Percentiles rank a stretch among this genome's conserved stretches.
Evolutionary conservation across 1,284 basidiomycete genomes (phyloP).

Genomic region (Tausonia pullulans): DNA sequence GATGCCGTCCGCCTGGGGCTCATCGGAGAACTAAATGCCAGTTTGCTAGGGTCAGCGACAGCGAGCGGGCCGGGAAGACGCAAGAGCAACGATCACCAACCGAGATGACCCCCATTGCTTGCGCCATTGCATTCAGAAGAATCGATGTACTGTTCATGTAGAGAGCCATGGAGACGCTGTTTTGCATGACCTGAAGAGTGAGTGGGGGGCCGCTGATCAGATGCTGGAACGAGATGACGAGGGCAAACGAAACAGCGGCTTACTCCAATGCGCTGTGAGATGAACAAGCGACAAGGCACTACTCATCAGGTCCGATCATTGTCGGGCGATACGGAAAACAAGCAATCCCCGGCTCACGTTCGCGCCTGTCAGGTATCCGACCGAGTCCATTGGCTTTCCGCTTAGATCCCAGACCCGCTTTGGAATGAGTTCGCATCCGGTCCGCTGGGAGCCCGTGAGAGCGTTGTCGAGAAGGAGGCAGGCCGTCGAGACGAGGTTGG

Average conservation of each 20-base stretch:
- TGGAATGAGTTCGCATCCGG: slow-evolving; percentile 44
- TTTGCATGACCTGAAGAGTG: slow-evolving; percentile 22
- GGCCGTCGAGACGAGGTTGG: slow-evolving; percentile 44
- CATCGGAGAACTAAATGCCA: slow-evolving; percentile 18
- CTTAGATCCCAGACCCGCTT: slow-evolving; percentile 45
- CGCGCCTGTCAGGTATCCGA: slow-evolving; percentile 46
- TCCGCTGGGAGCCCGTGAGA: slow-evolving; percentile 38
- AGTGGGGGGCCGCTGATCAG: too few relatives aligned
- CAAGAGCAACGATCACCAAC: too few relatives aligned
- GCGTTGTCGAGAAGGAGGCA: slow-evolving; percentile 46
- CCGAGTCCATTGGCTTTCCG: slow-evolving; percentile 37
- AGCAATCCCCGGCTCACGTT: slow-evolving; percentile 33
- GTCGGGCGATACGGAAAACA: too few relatives aligned
- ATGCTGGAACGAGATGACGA: too few relatives aligned
- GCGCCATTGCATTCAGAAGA: slow-evolving; percentile 18
- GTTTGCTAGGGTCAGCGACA: neutral
- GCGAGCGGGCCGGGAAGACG: slow-evolving; percentile 1
- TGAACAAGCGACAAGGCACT: too few relatives aligned
- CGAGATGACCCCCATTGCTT: slow-evolving; percentile 20
- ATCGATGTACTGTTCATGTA: slow-evolving; percentile 20
- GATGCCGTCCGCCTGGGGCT: slow-evolving; percentile 45
- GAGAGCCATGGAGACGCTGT: slow-evolving; percentile 21
- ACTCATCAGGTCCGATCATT: too few relatives aligned
- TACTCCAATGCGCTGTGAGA: too few relatives aligned
- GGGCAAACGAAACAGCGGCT: too few relatives aligned